Percentiles rank a stretch among this genome's conserved stretches.
Conservation (phyloP, 1,139 yeast genomes). For the Lodderomyces beijingensis region DNA sequence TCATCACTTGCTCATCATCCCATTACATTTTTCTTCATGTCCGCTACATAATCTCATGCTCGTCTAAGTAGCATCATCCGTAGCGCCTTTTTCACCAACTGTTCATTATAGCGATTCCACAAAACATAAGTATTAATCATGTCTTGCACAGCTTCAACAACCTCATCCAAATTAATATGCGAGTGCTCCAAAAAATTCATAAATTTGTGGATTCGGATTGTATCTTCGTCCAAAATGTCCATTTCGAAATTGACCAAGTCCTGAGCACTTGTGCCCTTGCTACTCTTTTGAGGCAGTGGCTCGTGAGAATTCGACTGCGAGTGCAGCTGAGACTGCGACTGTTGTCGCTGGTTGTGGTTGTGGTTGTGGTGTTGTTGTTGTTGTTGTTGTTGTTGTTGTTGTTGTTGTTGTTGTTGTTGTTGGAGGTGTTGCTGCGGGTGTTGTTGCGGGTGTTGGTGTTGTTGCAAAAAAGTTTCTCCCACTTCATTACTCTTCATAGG, state of each 20-base stretch:
- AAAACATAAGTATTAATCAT: conserved; percentile 70
- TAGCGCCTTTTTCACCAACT: conserved; percentile 35
- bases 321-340: conserved; percentile 4
- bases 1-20: too few relatives aligned
- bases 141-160: conserved; percentile 80
- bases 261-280: neutral
- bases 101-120: conserved; percentile 83
- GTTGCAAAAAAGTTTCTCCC: neutral
- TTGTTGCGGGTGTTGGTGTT: neutral
- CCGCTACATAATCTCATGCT: too few relatives aligned
- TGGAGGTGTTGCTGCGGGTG: neutral
- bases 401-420: neutral
- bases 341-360: conserved; percentile 5
- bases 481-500: neutral
- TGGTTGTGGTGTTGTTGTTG: conserved; percentile 3
- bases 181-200: conserved; percentile 68
- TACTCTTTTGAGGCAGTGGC: too few relatives aligned
- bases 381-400: neutral
- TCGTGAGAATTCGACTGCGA: conserved; percentile 1
- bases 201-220: conserved; percentile 46
- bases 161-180: conserved; percentile 70
- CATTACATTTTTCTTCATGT: too few relatives aligned
- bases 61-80: conserved; percentile 39
- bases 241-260: conserved; percentile 15
- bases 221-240: conserved; percentile 31